Percentiles rank a stretch among this genome's conserved stretches.
Conservation (phyloP, 306 rosid genomes). For the Cercis canadensis region DNA sequence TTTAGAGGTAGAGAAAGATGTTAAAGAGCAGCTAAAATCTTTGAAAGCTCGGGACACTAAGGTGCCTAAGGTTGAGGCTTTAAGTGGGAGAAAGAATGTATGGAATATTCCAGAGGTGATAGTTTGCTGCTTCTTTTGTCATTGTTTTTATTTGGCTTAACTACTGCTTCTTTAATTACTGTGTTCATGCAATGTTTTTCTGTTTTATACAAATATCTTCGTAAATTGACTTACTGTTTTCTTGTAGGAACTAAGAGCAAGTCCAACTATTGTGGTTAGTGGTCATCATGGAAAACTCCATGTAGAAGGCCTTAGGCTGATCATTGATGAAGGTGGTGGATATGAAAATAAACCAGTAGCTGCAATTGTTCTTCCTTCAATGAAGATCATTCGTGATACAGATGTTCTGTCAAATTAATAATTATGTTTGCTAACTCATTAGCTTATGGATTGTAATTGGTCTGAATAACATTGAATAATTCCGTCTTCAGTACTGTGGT, state of each 20-base stretch:
- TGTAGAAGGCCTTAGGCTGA: conserved; percentile 71
- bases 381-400: conserved; percentile 72
- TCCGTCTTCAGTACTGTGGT: no score
- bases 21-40: conserved; percentile 66
- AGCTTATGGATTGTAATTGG: conserved; percentile 7
- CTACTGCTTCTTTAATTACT: not conserved
- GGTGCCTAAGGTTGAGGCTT: conserved; percentile 63
- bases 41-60: conserved; percentile 76
- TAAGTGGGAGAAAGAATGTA: conserved; percentile 78
- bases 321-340: conserved; percentile 90
- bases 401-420: conserved; percentile 54
- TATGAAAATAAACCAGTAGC: conserved; percentile 63
- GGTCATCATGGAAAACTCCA: conserved; percentile 92
- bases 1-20: conserved; percentile 68
- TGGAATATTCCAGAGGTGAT: conserved; percentile 87
- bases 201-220: conserved; percentile 1
- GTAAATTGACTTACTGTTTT: conserved; percentile 7
- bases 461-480: not conserved
- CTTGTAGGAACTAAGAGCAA: conserved; percentile 61
- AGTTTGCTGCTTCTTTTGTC: conserved; percentile 21
- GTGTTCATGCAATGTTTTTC: not conserved
- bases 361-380: conserved; percentile 79
- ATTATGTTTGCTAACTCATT: not conserved
- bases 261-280: conserved; percentile 69
- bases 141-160: not conserved